Percentiles rank a stretch among this genome's conserved stretches.
phyloP scores from a whole-genome alignment of 2,329 filamentous ascomycete species.

The Colletotrichum phormii region DNA sequence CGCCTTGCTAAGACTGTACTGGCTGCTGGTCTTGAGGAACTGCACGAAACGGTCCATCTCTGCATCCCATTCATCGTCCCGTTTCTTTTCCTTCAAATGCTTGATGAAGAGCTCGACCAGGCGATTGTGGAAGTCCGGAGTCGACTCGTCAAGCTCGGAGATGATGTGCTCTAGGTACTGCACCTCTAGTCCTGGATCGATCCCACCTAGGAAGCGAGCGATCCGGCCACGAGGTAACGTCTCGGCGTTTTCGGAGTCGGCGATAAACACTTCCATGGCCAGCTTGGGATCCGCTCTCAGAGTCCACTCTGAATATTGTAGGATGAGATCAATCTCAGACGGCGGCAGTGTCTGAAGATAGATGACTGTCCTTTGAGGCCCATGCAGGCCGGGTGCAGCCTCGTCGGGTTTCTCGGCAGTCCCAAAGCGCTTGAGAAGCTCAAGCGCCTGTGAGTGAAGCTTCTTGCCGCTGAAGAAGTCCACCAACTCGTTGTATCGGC shows the following conservation, averaged over 20 bases:
- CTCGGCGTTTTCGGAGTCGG: slow-evolving; percentile 92
- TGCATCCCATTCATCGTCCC: slow-evolving; percentile 63
- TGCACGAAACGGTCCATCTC: slow-evolving; percentile 75
- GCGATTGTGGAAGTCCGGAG: slow-evolving; percentile 87
- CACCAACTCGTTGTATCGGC: slow-evolving; percentile 92
- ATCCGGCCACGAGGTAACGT: slow-evolving; percentile 83
- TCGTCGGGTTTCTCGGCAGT: slow-evolving; percentile 64
- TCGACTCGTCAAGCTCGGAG: slow-evolving; percentile 84
- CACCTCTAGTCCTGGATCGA: slow-evolving; percentile 79
- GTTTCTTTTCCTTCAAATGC: slow-evolving; percentile 59
- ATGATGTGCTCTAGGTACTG: slow-evolving; percentile 93
- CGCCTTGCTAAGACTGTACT: slow-evolving; percentile 84
- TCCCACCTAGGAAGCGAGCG: slow-evolving; percentile 76
- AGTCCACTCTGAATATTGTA: slow-evolving; percentile 93
- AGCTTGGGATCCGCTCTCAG: slow-evolving; percentile 76
- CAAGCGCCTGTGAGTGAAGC: slow-evolving; percentile 87
- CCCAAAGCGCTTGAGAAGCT: slow-evolving; percentile 85
- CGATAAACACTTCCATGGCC: slow-evolving; percentile 93
- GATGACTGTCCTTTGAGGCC: slow-evolving; percentile 84
- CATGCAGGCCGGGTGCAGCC: slow-evolving; percentile 71
- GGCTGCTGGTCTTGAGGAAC: slow-evolving; percentile 80
- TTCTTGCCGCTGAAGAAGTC: slow-evolving; percentile 98
- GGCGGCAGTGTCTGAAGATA: slow-evolving; percentile 93
- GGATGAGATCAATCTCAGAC: slow-evolving; percentile 87
- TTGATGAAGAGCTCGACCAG: slow-evolving; percentile 78